Percentiles rank a stretch among this genome's conserved stretches.
Conservation (phyloP, 139 green algal species). For the Marvania coccoides region DNA sequence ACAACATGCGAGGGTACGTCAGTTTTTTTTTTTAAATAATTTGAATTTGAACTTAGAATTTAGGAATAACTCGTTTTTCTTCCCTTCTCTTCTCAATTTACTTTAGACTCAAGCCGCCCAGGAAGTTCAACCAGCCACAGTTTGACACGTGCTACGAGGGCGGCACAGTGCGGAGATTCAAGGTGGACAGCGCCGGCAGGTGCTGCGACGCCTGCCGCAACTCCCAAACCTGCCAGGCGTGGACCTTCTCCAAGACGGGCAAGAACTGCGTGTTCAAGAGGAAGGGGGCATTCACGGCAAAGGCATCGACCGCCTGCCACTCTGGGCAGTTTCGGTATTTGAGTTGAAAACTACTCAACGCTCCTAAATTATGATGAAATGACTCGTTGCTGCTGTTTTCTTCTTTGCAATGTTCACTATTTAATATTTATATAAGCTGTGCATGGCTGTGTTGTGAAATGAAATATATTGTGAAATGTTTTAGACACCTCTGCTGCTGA, state of each 20-base stretch:
- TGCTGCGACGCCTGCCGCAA: not conserved
- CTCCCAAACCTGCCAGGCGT: not conserved
- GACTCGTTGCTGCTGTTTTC: too few species aligned
- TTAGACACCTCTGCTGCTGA: too few species aligned
- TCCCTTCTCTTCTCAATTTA: too few species aligned
- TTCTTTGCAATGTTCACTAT: too few species aligned
- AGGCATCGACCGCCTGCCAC: not conserved
- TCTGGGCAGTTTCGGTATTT: not conserved
- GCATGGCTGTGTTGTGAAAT: too few species aligned
- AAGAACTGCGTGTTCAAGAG: not conserved
- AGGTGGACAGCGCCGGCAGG: not conserved
- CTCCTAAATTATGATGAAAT: too few species aligned
- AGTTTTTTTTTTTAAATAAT: too few species aligned
- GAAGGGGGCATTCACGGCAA: not conserved
- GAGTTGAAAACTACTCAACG: too few species aligned
- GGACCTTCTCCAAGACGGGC: not conserved
- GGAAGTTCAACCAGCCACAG: not conserved
- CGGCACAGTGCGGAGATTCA: not conserved
- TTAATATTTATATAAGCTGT: too few species aligned
- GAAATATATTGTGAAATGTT: too few species aligned
- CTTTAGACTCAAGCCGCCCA: not conserved
- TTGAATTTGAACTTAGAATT: too few species aligned
- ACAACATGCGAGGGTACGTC: conserved; percentile 3
- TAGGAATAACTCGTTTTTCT: too few species aligned
- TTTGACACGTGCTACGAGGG: conserved; percentile 3